Base-by-base conservation (phyloP, 2,329 filamentous ascomycete genomes). In the Pseudogymnoascus sp. region DNA sequence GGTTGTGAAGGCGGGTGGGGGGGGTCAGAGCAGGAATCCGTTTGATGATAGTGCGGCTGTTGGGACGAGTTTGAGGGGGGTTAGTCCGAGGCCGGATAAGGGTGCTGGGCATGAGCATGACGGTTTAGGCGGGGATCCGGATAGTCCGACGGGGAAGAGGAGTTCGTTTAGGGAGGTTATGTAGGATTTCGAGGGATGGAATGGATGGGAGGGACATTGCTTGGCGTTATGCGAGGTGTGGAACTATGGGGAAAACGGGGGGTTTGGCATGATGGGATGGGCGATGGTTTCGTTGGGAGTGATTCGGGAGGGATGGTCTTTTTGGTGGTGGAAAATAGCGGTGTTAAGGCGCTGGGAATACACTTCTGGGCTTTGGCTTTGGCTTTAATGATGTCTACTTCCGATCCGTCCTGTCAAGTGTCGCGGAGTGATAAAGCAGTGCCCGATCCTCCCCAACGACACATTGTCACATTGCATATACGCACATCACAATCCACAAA, bases 91-190 rank as follows among this genome's bases (percentile, higher is more conserved):
- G 68, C 90, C 90, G n/a, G 84, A 89, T 68, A 68, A 66, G 43
- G 69, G 71, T n/a, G n/a, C n/a, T 19, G 76, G 72, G 12, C 62
- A 66, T 24, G 33, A 60, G 37, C 75, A 76, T 63, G 75, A 74
- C 7, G 77, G 76, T 66, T 70, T 71, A 19, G 77, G 78, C 31
- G 62, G 65, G 64, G 53, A n/a, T 38, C 6, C 40, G 41, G 81
- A 83, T 63, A 88, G 85, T 72, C 84, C 85, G n/a, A 83, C 83
- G 7, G 87, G 89, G 77, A 79, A 88, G 74, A 82, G 83, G 72
- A 90, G 87, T 65, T 81, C 89, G 67, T 91, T 91, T 70, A 79
- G 81, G 64, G 89, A 91, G 77, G 82, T 89, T 66, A 82, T 91
- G 72, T 89, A 74, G 75, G 41, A 16, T n/a, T 28, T 50, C 2